Conservation (phyloP, 2,329 filamentous ascomycete genomes). For the Ophiostoma sp. region DNA sequence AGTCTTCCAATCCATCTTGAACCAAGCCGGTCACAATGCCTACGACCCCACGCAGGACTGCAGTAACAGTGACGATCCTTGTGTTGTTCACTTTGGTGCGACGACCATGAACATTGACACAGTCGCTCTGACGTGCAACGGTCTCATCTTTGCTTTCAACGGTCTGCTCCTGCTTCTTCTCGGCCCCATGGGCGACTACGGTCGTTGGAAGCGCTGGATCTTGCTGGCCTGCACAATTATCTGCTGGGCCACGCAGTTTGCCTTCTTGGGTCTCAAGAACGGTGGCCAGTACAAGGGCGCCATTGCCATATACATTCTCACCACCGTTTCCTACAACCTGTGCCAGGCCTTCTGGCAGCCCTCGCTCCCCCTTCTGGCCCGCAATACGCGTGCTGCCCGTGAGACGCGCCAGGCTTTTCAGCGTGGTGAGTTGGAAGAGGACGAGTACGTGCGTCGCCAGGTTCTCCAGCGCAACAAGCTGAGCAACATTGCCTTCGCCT, state of each 20-base stretch:
- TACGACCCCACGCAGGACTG: slow-evolving; percentile 1
- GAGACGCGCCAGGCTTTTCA: background rate
- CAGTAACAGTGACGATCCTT: background rate
- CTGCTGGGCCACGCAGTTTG: background rate
- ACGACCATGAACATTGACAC: slow-evolving; percentile 6
- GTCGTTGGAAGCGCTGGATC: slow-evolving; percentile 6
- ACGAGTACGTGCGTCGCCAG: background rate
- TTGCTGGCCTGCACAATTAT: background rate
- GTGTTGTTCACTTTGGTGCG: background rate
- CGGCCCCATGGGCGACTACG: slow-evolving; percentile 1
- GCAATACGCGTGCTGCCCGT: background rate
- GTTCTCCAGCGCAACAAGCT: background rate
- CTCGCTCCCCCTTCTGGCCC: background rate
- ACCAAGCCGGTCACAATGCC: background rate
- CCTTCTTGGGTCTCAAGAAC: background rate
- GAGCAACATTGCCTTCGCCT: background rate
- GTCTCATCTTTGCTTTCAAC: background rate
- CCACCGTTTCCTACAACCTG: background rate
- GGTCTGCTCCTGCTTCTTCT: background rate
- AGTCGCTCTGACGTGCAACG: background rate
- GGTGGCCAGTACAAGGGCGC: slow-evolving; percentile 1
- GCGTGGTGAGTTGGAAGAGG: background rate
- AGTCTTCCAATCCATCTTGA: background rate
- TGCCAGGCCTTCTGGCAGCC: slow-evolving; percentile 10
- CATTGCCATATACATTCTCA: background rate